Conservation (phyloP, 345 rosid genomes). For the Salix arbutifolia region DNA sequence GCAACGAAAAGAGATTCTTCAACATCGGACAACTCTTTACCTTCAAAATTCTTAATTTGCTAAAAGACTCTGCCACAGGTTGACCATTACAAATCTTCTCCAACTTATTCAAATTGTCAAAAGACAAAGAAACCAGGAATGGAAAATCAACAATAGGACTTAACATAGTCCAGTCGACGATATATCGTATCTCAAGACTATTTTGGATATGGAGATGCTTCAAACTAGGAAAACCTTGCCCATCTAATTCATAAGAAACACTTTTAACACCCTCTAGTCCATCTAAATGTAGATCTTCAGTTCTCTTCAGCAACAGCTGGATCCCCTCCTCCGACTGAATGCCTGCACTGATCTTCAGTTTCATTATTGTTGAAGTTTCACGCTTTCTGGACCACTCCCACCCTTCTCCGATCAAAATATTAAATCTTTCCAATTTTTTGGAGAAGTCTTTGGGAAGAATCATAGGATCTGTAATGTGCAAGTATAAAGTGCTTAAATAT, state of each 20-base stretch:
- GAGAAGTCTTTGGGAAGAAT: conserved; percentile 1
- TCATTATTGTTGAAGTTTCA: conserved; percentile 6
- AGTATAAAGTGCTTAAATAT: neutral
- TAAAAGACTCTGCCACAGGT: conserved; percentile 1
- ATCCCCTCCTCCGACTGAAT: neutral
- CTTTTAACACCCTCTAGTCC: conserved; percentile 2
- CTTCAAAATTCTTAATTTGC: conserved; percentile 4
- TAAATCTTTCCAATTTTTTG: conserved; percentile 4
- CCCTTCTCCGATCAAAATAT: conserved; percentile 14
- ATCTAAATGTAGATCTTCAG: conserved; percentile 12
- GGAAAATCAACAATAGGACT: neutral
- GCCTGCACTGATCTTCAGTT: conserved; percentile 5
- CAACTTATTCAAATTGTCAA: conserved; percentile 4
- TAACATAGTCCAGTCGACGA: neutral
- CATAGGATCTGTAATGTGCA: conserved; percentile 4
- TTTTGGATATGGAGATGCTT: conserved; percentile 11
- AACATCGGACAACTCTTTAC: conserved; percentile 9
- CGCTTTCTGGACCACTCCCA: neutral
- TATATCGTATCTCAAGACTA: neutral
- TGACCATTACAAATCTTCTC: conserved; percentile 9
- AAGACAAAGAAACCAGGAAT: conserved; percentile 1
- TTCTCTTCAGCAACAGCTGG: neutral
- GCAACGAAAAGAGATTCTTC: conserved; percentile 15
- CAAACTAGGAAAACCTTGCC: conserved; percentile 12
- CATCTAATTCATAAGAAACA: conserved; percentile 5